phyloP scores from a whole-genome alignment of 225 moss, liverwort and hornwort genomes.

The Ulota crispa region DNA sequence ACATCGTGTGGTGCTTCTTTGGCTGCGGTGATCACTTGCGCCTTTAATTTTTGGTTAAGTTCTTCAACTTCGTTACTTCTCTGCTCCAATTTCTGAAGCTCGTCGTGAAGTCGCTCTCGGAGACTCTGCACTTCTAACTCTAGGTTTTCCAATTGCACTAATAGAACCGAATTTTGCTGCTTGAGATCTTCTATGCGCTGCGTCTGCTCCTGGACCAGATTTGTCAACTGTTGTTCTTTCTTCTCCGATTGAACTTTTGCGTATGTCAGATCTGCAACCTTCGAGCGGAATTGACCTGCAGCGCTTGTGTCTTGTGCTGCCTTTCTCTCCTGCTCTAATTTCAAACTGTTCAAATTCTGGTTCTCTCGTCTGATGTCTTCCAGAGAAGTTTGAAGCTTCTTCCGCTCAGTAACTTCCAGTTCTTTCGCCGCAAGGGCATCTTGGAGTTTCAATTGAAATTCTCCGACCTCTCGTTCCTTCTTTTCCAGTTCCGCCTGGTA shows the following conservation, averaged over 20 bases:
- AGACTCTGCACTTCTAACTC: constrained; percentile 35
- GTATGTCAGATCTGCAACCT: constrained; percentile 30
- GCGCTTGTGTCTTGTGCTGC: constrained; percentile 10
- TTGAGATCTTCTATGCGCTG: constrained; percentile 39
- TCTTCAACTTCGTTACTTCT: constrained; percentile 20
- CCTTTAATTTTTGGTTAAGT: constrained; percentile 3
- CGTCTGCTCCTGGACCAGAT: constrained; percentile 17
- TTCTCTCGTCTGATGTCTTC: constrained; percentile 23
- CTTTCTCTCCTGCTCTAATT: constrained; percentile 26
- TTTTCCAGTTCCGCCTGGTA: constrained; percentile 1
- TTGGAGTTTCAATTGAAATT: constrained; percentile 29
- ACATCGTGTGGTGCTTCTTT: constrained; percentile 10
- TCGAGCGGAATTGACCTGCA: constrained; percentile 23
- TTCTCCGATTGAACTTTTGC: constrained; percentile 32
- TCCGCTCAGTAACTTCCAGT: constrained; percentile 21
- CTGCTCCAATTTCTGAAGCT: constrained; percentile 26
- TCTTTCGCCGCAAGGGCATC: constrained; percentile 12
- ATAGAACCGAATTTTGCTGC: constrained; percentile 21
- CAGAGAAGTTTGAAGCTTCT: constrained; percentile 23
- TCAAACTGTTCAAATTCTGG: constrained; percentile 32
- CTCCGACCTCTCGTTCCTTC: constrained; percentile 31
- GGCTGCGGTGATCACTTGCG: background rate
- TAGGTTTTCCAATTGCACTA: constrained; percentile 23
- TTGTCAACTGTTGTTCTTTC: constrained; percentile 19
- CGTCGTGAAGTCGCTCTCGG: constrained; percentile 23